Percentiles rank a stretch among this genome's conserved stretches.
phyloP scores from a whole-genome alignment of 306 rosid species.

The Trifolium pratense region DNA sequence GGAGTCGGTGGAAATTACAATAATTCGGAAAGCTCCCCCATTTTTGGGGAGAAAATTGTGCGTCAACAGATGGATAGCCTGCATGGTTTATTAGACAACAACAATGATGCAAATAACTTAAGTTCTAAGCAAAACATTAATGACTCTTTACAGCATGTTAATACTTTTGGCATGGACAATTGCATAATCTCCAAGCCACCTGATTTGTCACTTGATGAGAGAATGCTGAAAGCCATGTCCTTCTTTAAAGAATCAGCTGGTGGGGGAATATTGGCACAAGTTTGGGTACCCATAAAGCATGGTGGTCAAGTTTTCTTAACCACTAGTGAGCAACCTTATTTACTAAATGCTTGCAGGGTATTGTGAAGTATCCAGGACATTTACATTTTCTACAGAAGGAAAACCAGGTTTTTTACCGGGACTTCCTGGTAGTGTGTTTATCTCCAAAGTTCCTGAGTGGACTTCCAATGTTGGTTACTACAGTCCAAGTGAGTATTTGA shows the following conservation, averaged over 20 bases:
- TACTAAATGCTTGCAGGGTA: slow-evolving; percentile 79
- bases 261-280: slow-evolving; percentile 86
- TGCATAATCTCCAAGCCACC: slow-evolving; percentile 49
- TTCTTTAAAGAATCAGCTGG: slow-evolving; percentile 74
- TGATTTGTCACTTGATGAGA: slow-evolving; percentile 73
- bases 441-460: slow-evolving; percentile 83
- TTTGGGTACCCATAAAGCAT: slow-evolving; percentile 81
- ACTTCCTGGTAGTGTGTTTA: slow-evolving; percentile 93
- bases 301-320: slow-evolving; percentile 67
- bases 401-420: slow-evolving; percentile 59
- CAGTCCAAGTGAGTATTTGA: slow-evolving; percentile 65
- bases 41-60: slow-evolving; percentile 52
- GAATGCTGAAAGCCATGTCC: slow-evolving; percentile 80
- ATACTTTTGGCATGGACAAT: slow-evolving; percentile 34
- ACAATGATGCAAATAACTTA: slow-evolving; percentile 38
- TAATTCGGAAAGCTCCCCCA: slow-evolving; percentile 41
- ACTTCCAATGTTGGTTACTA: slow-evolving; percentile 83
- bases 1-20: slow-evolving; percentile 47
- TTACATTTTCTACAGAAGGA: slow-evolving; percentile 63
- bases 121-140: slow-evolving; percentile 43
- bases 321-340: slow-evolving; percentile 90
- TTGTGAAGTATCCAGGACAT: slow-evolving; percentile 85
- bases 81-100: slow-evolving; percentile 48
- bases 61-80: slow-evolving; percentile 57
- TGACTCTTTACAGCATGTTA: slow-evolving; percentile 45